Evolutionary conservation across 2,329 filamentous ascomycete species (phyloP), one percentile per base, ranked within the genome.

Genomic region (Cladosporium sp.): DNA sequence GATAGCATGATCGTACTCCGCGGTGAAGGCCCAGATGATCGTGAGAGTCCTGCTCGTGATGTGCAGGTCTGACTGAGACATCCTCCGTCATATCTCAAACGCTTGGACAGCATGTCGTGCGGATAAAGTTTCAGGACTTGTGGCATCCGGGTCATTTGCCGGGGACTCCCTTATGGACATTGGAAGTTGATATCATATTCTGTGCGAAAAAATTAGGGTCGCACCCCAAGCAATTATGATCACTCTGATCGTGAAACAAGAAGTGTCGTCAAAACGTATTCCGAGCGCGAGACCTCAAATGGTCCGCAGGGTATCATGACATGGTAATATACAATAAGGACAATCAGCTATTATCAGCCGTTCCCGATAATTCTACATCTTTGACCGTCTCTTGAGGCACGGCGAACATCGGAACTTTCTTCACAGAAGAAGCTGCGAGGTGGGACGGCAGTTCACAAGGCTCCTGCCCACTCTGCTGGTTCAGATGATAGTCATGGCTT

Each of bases 371-470:
- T 12, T 17, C 18, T 38, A 70, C 58, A 58, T 75, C 72, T 15
- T 59, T 58, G 4, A 73, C 59, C 2, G 72, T 68, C 32, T 73
- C 67, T 44, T 66, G 62, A 2, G 71, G 68, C n/a, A 73, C 44
- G 5, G 61, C 51, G 55, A 74, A 73, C 69, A 75, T 73, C 3
- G 70, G 66, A n/a, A 71, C 42, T 41, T 66, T 70, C 37, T 63
- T 65, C 6, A 67, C 54, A 2, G 54, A 53, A 4, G 55, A 59
- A 30, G 58, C 54, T 2, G 54, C 44, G 18, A 64, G 34, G 48
- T 62, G 60, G 19, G 58, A 52, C 3, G 61, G 60, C 15, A 63
- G 36, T 18, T 61, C 59, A 38, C 54, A 62, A 15, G 59, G 55
- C 20, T 50, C 43, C 15, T 18, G n/a, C 4, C 20, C 32, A 19